A percentile compares a stretch with the other conserved stretches of the same genome.
Evolutionary conservation across 1,284 basidiomycete species (phyloP).

Genomic region (Pyrrhoderma noxium): DNA sequence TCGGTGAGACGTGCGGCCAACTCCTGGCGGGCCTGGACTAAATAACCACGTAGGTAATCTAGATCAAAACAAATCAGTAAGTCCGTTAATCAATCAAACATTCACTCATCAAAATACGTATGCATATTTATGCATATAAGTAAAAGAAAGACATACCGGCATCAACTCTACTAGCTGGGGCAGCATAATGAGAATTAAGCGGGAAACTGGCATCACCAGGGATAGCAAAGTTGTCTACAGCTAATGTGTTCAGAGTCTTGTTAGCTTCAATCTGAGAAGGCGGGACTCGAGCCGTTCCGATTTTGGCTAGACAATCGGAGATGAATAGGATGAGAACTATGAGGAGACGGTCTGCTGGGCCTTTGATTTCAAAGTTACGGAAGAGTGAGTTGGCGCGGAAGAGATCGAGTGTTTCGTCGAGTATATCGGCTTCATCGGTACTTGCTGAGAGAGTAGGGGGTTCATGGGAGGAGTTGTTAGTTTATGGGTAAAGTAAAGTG

Average conservation of each 20-base stretch:
- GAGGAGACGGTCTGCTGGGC: slow-evolving; percentile 90
- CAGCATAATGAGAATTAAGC: slow-evolving; percentile 86
- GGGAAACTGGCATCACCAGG: slow-evolving; percentile 96
- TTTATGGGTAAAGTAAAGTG: too few species aligned
- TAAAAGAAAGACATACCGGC: slow-evolving; percentile 54
- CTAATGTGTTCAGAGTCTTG: slow-evolving; percentile 85
- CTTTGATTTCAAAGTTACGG: slow-evolving; percentile 99
- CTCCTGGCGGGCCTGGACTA: slow-evolving; percentile 91
- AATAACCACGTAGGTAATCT: slow-evolving; percentile 88
- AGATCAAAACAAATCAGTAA: too few species aligned
- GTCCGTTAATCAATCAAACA: too few species aligned
- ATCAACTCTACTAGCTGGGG: slow-evolving; percentile 73
- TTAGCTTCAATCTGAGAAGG: slow-evolving; percentile 80
- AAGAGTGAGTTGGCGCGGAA: slow-evolving; percentile 99
- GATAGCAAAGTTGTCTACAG: slow-evolving; percentile 88
- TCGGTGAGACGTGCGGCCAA: slow-evolving; percentile 82
- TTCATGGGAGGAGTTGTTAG: too few species aligned
- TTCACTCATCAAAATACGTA: background rate
- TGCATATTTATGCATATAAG: background rate
- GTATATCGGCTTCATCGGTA: slow-evolving; percentile 75
- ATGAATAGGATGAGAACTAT: slow-evolving; percentile 98
- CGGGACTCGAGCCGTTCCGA: slow-evolving; percentile 59
- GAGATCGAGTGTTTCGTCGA: slow-evolving; percentile 94
- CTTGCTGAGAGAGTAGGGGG: slow-evolving; percentile 47
- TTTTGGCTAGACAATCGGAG: slow-evolving; percentile 92